A percentile compares a stretch with the other conserved stretches of the same genome.
Evolutionary conservation across 2,329 filamentous ascomycete genomes (phyloP).

Genomic region (Verticillium tricorpus): DNA sequence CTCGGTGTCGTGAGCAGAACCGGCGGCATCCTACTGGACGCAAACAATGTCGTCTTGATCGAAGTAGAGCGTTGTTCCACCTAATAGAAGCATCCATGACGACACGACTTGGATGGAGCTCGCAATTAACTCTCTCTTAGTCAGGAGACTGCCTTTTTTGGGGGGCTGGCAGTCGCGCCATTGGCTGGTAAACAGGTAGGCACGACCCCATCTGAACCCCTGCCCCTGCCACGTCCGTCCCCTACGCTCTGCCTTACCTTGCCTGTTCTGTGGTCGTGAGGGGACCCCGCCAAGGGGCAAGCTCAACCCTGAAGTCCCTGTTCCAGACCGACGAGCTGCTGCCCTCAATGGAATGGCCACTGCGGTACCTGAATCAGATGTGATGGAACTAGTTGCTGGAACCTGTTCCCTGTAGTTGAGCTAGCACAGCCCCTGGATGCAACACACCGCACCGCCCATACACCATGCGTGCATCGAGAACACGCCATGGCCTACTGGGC

Average conservation of each 20-base stretch:
- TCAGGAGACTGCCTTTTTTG: neutral
- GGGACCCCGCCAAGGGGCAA: neutral
- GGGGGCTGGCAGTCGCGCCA: neutral
- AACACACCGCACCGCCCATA: neutral
- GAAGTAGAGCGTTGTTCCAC: neutral
- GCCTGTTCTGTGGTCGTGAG: neutral
- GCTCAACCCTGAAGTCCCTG: neutral
- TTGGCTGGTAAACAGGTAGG: neutral
- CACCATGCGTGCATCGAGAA: too few species aligned
- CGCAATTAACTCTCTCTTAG: neutral
- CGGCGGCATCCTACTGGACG: neutral
- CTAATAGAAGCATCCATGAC: neutral
- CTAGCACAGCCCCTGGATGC: neutral
- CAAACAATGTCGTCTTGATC: neutral
- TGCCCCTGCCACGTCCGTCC: neutral
- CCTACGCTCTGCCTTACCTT: neutral
- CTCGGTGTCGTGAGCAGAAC: neutral
- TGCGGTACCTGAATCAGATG: neutral
- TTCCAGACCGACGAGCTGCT: neutral
- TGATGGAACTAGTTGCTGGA: neutral
- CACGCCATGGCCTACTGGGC: neutral
- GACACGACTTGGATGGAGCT: neutral
- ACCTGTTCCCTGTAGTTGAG: neutral
- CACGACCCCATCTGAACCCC: neutral
- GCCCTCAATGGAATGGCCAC: neutral